phyloP scores from a whole-genome alignment of 108 stramenopile genomes.

The Discostella pseudostelligera region DNA sequence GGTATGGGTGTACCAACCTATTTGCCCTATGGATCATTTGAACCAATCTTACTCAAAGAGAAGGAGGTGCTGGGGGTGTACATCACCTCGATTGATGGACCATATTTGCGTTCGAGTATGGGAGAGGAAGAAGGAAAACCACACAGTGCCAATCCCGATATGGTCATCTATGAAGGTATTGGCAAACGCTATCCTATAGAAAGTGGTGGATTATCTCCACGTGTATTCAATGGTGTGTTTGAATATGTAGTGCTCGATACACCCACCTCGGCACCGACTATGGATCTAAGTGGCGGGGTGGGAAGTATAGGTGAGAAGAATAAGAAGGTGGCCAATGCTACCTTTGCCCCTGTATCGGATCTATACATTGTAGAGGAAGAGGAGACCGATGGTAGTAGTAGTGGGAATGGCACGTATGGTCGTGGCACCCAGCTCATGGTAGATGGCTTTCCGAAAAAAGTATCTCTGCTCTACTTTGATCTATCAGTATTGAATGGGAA shows the following conservation, averaged over 20 bases:
- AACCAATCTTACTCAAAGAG: background rate
- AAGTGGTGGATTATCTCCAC: background rate
- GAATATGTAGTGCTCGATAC: background rate
- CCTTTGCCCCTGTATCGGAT: conserved; percentile 1
- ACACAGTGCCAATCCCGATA: conserved; percentile 17
- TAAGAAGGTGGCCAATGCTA: background rate
- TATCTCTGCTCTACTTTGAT: conserved; percentile 28
- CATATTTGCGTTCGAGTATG: conserved; percentile 22
- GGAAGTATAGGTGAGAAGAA: too few species aligned
- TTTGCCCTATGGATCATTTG: conserved; percentile 21
- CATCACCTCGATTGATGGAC: conserved; percentile 22
- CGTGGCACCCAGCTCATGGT: background rate
- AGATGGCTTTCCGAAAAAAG: background rate
- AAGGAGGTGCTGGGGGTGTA: conserved; percentile 14
- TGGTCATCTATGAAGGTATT: conserved; percentile 22
- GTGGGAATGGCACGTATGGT: background rate
- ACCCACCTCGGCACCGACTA: background rate
- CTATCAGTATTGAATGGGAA: conserved; percentile 17
- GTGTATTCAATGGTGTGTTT: conserved; percentile 13
- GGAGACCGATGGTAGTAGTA: too few species aligned
- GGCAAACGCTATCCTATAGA: conserved; percentile 12
- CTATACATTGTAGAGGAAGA: background rate
- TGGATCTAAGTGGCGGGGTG: too few species aligned
- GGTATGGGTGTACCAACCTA: conserved; percentile 24
- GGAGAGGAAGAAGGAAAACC: conserved; percentile 16